These are phyloP conservation scores for Castanea mollissima DNA, from an alignment of 306 rosid genomes.

Conservation along the genomic window DNA sequence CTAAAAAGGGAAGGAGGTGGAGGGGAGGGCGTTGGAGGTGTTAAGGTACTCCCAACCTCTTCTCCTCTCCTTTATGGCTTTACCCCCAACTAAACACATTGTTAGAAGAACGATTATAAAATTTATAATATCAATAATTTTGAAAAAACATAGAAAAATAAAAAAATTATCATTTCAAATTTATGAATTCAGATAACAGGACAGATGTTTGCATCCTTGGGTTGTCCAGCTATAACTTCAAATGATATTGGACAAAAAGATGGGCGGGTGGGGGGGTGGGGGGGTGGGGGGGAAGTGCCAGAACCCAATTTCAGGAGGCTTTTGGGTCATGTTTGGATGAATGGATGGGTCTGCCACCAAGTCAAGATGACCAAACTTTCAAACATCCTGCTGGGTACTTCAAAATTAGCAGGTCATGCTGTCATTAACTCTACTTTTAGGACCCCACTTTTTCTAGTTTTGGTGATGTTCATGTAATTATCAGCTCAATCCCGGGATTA, in stretches of 20 bases:
- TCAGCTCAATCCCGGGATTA: background rate
- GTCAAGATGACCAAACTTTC: background rate
- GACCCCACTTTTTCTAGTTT: background rate
- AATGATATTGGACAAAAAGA: background rate
- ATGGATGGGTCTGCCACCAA: background rate
- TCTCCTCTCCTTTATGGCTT: no score
- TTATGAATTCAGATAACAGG: background rate
- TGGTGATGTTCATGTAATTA: background rate
- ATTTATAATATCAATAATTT: background rate
- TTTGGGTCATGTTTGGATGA: background rate
- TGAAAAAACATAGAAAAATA: background rate
- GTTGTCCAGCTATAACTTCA: background rate
- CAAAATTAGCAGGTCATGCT: conserved; percentile 1
- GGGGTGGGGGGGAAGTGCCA: background rate
- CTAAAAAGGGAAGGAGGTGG: no score
- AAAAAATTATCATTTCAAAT: background rate
- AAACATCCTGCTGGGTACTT: background rate
- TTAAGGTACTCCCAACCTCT: no score
- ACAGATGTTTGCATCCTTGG: background rate
- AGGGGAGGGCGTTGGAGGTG: no score
- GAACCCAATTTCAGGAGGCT: conserved; percentile 7
- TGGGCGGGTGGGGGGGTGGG: no score
- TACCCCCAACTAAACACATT: no score
- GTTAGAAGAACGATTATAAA: background rate
- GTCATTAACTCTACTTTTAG: conserved; percentile 9